Base-by-base conservation (phyloP, 202 grass and related monocot genomes). In the Musa balbisiana region DNA sequence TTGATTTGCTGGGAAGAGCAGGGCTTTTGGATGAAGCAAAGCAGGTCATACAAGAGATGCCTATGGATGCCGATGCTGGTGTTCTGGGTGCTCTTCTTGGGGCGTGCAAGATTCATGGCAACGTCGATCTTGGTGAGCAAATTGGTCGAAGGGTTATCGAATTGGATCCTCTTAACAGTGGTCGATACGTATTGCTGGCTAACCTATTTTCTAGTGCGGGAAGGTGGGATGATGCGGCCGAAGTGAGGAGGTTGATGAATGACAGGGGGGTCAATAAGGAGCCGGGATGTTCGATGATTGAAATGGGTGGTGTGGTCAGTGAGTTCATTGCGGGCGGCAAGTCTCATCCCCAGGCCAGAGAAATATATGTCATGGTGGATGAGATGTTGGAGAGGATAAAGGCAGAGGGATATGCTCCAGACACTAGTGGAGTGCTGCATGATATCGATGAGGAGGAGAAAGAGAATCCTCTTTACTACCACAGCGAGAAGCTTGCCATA, bases 61-160 rank as follows among this genome's bases (percentile, higher is more conserved):
- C 93, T 0, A 81, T 97, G 93, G 82, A 84, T 25, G 82, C 90
- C 0, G 86, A 91, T 76, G 79, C 82, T 0, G 84, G 78, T 11
- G 90, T 97, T 22, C 84, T 93, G 9, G 90, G 93, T 1, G 93
- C 90, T 3, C 93, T 93, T 53, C 89, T 97, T 0, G 93, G 90
- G 58, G 93, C 93, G 0, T 97, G 90, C 69, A 91, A 62, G 84
- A 83, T 91, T 19, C 93, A 97, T 56, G 74, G 82, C 27, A 59
- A 90, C 1, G 16, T 89, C 3, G 86, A 86, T 11, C 29, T 93
- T 15, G 93, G 90, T 11, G 84, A 81, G 65, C 73, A 80, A 5
- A 87, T 89, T 19, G 90, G 90, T 72, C 78, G 89, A 80, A 76
- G 82, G n/a, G 84, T 87, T 60, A 91, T 97, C 25, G 80, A 93